Percentiles rank a stretch among this genome's conserved stretches.
Evolutionary conservation across 345 rosid species (phyloP).

Genomic region (Camelina laxa): DNA sequence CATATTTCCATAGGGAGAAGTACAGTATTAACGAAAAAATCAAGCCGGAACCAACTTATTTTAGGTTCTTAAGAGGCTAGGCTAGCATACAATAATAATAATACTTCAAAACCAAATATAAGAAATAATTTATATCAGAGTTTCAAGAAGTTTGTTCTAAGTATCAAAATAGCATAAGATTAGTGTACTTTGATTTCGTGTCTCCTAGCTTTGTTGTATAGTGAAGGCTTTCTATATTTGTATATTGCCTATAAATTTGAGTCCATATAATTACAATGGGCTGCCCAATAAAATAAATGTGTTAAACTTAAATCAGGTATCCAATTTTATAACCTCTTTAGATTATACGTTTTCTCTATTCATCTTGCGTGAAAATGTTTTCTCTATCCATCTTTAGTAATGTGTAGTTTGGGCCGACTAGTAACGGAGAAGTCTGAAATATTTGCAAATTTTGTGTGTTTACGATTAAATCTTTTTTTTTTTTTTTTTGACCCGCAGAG

Average conservation of each 20-base stretch:
- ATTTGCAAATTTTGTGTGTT: not conserved
- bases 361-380: no score
- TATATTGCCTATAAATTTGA: not conserved
- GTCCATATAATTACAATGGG: conserved; percentile 11
- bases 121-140: not conserved
- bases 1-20: not conserved
- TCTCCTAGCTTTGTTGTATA: not conserved
- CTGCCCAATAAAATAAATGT: not conserved
- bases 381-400: no score
- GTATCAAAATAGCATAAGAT: not conserved
- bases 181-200: not conserved
- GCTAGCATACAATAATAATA: not conserved
- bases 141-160: not conserved
- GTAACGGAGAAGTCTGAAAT: not conserved
- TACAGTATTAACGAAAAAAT: not conserved
- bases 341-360: no score
- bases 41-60: not conserved
- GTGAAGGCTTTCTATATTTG: not conserved
- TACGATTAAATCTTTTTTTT: not conserved
- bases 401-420: conserved; percentile 8
- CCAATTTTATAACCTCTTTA: not conserved
- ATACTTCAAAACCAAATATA: not conserved
- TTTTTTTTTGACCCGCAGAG: not conserved
- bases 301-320: not conserved
- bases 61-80: not conserved